Conservation (phyloP, 768 basidiomycete genomes). For the Boletus subparvulus region DNA sequence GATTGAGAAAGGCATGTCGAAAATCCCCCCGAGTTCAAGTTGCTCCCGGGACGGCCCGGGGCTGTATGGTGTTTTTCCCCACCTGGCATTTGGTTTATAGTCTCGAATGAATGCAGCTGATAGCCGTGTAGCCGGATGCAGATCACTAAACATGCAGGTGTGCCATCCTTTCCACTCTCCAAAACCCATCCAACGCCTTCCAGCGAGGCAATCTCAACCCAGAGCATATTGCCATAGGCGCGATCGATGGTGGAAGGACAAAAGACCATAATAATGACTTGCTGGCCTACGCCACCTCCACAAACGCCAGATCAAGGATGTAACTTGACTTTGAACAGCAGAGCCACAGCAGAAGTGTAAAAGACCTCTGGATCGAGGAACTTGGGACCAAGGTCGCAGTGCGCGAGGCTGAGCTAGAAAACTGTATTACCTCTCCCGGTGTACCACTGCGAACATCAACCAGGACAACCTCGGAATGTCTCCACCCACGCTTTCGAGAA, state of each 20-base stretch:
- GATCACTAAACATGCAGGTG: constrained; percentile 45
- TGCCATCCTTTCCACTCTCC: constrained; percentile 19
- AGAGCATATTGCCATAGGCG: constrained; percentile 17
- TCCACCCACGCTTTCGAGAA: background rate
- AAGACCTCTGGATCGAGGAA: constrained; percentile 40
- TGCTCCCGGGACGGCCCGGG: too few species aligned
- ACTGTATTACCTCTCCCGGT: constrained; percentile 21
- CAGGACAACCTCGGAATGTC: background rate
- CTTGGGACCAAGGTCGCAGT: constrained; percentile 56
- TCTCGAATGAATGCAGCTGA: too few species aligned
- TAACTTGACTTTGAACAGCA: constrained; percentile 46
- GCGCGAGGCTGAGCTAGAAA: constrained; percentile 58
- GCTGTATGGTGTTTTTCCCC: too few species aligned
- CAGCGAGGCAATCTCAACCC: constrained; percentile 22
- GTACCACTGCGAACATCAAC: background rate
- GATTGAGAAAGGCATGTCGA: too few species aligned
- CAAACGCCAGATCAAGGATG: constrained; percentile 42
- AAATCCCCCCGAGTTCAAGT: too few species aligned
- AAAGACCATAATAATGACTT: constrained; percentile 26
- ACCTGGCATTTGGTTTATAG: too few species aligned
- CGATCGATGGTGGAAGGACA: background rate
- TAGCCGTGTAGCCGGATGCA: constrained; percentile 38
- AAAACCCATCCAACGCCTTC: constrained; percentile 13
- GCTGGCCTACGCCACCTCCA: constrained; percentile 42
- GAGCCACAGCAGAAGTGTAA: constrained; percentile 41